Evolutionary conservation across 2,329 filamentous ascomycete genomes (phyloP).

Genomic region (Verticillium zaregamsianum): DNA sequence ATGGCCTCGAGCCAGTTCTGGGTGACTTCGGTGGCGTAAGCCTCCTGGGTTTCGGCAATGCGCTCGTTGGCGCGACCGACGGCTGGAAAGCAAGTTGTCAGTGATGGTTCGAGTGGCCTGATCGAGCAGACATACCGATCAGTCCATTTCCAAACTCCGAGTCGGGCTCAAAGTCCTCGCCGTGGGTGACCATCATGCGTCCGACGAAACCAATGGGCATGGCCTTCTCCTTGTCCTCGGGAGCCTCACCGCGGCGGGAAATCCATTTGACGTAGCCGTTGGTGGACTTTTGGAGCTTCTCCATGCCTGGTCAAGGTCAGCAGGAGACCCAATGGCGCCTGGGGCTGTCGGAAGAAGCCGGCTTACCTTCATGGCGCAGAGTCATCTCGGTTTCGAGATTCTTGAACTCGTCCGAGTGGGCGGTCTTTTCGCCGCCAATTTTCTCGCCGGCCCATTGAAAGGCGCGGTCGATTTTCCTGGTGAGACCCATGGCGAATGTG

Average conservation of each 20-base stretch:
- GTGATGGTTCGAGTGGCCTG: neutral
- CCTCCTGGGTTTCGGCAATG: conserved; percentile 79
- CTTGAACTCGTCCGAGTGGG: conserved; percentile 86
- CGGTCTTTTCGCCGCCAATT: conserved; percentile 91
- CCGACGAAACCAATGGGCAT: conserved; percentile 77
- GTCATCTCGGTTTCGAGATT: conserved; percentile 85
- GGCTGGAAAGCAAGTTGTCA: conserved; percentile 34
- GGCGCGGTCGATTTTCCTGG: conserved; percentile 89
- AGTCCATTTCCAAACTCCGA: conserved; percentile 90
- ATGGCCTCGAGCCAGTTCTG: conserved; percentile 87
- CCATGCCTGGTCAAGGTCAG: conserved; percentile 62
- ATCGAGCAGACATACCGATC: conserved; percentile 46
- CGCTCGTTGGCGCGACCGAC: conserved; percentile 86
- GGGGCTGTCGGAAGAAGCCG: neutral
- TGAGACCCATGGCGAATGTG: conserved; percentile 44
- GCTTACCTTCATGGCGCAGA: conserved; percentile 77
- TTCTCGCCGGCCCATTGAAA: conserved; percentile 98
- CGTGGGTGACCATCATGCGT: conserved; percentile 80
- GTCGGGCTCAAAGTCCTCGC: conserved; percentile 86
- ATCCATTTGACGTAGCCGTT: conserved; percentile 83
- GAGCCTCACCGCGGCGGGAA: conserved; percentile 73
- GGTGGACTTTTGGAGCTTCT: conserved; percentile 83
- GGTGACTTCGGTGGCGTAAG: conserved; percentile 72
- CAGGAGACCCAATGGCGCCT: neutral
- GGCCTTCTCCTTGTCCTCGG: conserved; percentile 82